phyloP scores from a whole-genome alignment of 192 early-diverging fungal species.

The Linnemannia zychae region DNA sequence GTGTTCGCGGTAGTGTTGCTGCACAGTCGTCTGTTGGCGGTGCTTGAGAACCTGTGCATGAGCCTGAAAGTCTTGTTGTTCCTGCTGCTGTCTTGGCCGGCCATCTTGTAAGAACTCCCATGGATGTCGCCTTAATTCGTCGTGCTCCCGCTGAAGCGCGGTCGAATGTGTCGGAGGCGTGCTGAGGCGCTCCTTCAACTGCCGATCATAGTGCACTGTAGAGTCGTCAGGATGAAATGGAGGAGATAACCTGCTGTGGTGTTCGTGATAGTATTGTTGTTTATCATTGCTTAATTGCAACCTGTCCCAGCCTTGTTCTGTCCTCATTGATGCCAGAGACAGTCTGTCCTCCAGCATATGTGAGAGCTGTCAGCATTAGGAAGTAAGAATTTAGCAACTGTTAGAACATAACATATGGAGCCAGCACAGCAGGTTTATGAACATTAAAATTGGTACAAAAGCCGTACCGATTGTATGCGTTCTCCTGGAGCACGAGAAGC shows the following conservation, averaged over 20 bases:
- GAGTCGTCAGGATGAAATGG: not conserved
- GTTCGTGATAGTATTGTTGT: not conserved
- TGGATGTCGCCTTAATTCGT: not conserved
- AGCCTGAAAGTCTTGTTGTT: too few species aligned
- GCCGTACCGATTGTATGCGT: slow-evolving; percentile 15
- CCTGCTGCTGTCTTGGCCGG: not conserved
- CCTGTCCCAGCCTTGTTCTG: slow-evolving; percentile 2
- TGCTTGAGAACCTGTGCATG: not conserved
- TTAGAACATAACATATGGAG: not conserved
- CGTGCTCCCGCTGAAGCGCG: not conserved
- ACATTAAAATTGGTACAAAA: not conserved
- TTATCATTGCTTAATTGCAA: not conserved
- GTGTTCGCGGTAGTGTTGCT: not conserved
- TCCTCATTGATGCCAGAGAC: slow-evolving; percentile 8
- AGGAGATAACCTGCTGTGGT: not conserved
- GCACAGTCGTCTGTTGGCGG: not conserved
- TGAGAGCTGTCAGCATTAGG: slow-evolving; percentile 17
- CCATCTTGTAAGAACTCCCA: not conserved
- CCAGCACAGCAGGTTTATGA: not conserved
- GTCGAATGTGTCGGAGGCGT: not conserved
- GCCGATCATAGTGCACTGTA: not conserved
- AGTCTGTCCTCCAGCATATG: slow-evolving; percentile 31
- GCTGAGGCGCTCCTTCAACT: not conserved
- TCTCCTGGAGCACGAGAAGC: slow-evolving; percentile 10
- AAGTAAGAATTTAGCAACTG: not conserved